Base-by-base conservation (phyloP, 257 asterid genomes). In the Handroanthus guayacan region DNA sequence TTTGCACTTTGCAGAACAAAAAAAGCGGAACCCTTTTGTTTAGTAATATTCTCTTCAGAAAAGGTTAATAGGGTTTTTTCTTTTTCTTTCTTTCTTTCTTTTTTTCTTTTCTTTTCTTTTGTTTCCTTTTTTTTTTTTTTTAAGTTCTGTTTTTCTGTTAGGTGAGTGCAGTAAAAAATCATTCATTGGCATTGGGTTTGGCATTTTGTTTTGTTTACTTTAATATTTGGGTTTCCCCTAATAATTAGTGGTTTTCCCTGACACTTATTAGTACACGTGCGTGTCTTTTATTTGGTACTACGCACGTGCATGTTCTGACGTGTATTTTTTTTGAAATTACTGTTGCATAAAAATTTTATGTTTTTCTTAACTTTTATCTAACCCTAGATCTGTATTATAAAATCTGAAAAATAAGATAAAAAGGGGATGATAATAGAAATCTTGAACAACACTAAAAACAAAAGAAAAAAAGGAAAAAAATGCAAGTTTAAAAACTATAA, bases 141-240 rank as follows among this genome's bases (percentile, higher is more conserved):
- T 25, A 1, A 25, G n/a, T 6, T 8, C 31, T 60, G 3, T 13
- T 43, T 43, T 36, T 5, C 20, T 41, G 80, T 58, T 76, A 68
- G 71, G 78, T 71, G 78, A 65, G 63, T 37, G 77, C 80, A 61
- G 71, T 64, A 69, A 70, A 69, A 78, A 79, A 66, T 75, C 65
- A 50, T 67, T 63, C 67, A 38, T 58, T 73, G 71, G 72, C 67
- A 38, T 58, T 73, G 71, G 72, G 16, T 58, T 67, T 60, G 75
- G 25, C 71, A 51, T 68, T 73, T 72, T 72, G 47, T 72, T 79
- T 73, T 52, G 70, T 56, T 79, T 66, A 55, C 75, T 64, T 74
- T 69, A 14, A 67, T 67, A 37, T 73, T 56, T 66, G 76, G 67
- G 31, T 65, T 38, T 68, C 66, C 50, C 37, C 63, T 41, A 64